These are phyloP conservation scores for Tritrichomonas foetus DNA, from an alignment of 208 protist genomes.

Conservation along the genomic window DNA sequence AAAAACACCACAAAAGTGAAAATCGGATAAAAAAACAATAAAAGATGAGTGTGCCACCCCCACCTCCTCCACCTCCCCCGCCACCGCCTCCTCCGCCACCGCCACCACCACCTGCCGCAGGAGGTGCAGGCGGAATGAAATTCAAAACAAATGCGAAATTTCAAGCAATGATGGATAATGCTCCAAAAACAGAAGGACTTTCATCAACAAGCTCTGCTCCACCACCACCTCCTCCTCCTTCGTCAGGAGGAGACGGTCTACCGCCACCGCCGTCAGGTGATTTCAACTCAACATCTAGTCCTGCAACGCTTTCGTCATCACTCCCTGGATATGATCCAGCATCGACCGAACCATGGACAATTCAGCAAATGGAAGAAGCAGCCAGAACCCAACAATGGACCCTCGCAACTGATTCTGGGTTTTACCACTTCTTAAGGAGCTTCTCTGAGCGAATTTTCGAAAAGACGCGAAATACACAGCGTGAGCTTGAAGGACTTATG, in stretches of 20 bases:
- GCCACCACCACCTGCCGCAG: not conserved
- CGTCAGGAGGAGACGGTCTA: not conserved
- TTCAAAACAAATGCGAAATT: not conserved
- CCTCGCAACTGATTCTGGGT: not conserved
- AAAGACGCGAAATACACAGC: constrained; percentile 20
- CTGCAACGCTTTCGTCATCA: not conserved
- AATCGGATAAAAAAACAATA: too few relatives aligned
- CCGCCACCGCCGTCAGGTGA: not conserved
- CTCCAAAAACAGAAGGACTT: not conserved
- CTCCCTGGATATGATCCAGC: not conserved
- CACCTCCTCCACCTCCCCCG: not conserved
- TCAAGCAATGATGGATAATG: constrained; percentile 32
- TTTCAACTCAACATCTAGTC: not conserved
- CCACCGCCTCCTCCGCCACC: not conserved
- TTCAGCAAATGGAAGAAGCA: constrained; percentile 32
- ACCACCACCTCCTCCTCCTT: not conserved
- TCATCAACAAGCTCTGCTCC: not conserved
- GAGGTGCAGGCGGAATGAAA: not conserved
- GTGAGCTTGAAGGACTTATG: not conserved
- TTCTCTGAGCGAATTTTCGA: constrained; percentile 18
- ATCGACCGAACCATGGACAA: not conserved
- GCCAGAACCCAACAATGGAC: not conserved
- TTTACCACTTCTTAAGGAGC: not conserved
- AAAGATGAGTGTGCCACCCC: too few relatives aligned
- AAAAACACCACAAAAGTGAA: too few relatives aligned